Base-by-base conservation (phyloP, 345 rosid species). In the Citrus cavaleriei region DNA sequence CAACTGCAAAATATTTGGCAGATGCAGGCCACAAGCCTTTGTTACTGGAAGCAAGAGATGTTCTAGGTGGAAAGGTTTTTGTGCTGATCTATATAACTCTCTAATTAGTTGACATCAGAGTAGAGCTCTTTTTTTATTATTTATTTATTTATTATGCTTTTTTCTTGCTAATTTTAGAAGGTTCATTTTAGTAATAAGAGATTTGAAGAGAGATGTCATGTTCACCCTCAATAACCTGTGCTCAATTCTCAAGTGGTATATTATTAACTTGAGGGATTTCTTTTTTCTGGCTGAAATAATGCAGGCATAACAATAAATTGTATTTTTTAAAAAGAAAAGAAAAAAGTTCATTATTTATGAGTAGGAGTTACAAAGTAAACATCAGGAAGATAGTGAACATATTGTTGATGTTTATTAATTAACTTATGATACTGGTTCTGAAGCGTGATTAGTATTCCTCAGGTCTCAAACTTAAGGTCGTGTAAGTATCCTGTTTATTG, bases 51-150 rank as follows among this genome's bases (percentile, higher is more conserved):
- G 95, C 93, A 66, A 89, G 95, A 88, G 98, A 95, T 83, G 98
- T 91, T 84, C 89, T 95, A 61, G 98, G 98, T 69, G 98, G 98
- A 87, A 95, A 95, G 99, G 99, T 93, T 83, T 54, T 71, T 82
- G 34, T 46, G 10, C 72, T 85, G 19, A 63, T 71, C 75, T 73
- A 12, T 68, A 13, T n/a, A 18, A 7, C 28, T 42, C 70, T 32
- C 10, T 24, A 21, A 30, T 61, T 68, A 42, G 46, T 75, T 74
- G 35, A 27, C 16, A 61, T 46, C 54, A 21, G 65, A 54, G 38
- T 46, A 5, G 7, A 28, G 58, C 38, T 64, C 7, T 14, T n/a
- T n/a, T 35, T 24, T 19, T 55, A 12, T 12, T 4, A 7, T 28
- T 18, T 21, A 10, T 72, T 34, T 34, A n/a, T 6, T 40, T 40